Conservation (phyloP, 202 grass and related monocot genomes). For the Zoysia matrella region DNA sequence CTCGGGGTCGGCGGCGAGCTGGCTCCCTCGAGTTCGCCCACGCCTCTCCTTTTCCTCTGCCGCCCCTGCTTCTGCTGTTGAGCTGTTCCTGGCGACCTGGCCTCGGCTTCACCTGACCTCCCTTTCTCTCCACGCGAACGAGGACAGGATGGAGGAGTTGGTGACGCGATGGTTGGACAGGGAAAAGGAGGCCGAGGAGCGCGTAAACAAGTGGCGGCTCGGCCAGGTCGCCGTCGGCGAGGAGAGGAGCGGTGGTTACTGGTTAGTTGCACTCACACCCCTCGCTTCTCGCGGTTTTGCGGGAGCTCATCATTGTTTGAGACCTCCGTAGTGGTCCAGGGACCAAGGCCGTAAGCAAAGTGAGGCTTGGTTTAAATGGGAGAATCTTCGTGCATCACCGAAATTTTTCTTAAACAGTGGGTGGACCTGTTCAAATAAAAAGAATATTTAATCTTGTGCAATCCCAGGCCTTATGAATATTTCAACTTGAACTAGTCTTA, state of each 20-base stretch:
- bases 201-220: slow-evolving; percentile 41
- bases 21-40: slow-evolving; percentile 9
- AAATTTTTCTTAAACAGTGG: background rate
- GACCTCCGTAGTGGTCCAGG: background rate
- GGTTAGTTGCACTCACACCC: slow-evolving; percentile 21
- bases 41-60: slow-evolving; percentile 8
- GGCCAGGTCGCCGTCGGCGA: slow-evolving; percentile 31
- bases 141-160: slow-evolving; percentile 45
- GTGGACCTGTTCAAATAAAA: no score
- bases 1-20: slow-evolving; percentile 4
- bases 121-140: slow-evolving; percentile 27
- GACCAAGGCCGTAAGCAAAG: background rate
- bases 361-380: background rate
- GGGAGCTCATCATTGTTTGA: background rate
- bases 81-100: slow-evolving; percentile 4
- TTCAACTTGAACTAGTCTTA: background rate
- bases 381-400: background rate
- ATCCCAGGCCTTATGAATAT: background rate
- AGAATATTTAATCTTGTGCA: no score
- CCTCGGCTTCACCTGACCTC: slow-evolving; percentile 17
- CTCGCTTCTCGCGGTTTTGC: slow-evolving; percentile 33
- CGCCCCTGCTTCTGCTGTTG: slow-evolving; percentile 14
- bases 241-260: background rate
- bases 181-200: slow-evolving; percentile 8
- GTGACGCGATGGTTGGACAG: slow-evolving; percentile 30